Percentiles rank a stretch among this genome's conserved stretches.
phyloP scores from a whole-genome alignment of 306 rosid genomes.

The Boehmeria nivea region DNA sequence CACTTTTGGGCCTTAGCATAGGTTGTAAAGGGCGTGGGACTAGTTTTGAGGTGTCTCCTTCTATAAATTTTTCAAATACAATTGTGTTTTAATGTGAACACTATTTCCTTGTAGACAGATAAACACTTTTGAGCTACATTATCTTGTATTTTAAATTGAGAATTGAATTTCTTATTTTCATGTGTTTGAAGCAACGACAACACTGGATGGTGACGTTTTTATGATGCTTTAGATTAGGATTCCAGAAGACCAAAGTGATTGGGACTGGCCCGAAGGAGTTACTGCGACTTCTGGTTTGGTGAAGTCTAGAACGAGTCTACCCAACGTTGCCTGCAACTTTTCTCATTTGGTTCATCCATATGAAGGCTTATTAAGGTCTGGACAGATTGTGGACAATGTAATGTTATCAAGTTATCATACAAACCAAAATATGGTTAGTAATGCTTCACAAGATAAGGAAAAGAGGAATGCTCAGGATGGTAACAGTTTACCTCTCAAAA shows the following conservation, averaged over 20 bases:
- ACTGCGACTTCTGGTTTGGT: slow-evolving; percentile 42
- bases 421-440: slow-evolving; percentile 33
- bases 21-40: background rate
- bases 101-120: slow-evolving; percentile 14
- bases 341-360: slow-evolving; percentile 33
- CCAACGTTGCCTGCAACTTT: slow-evolving; percentile 31
- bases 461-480: slow-evolving; percentile 22
- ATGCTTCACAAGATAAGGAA: slow-evolving; percentile 34
- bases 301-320: slow-evolving; percentile 35
- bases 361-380: slow-evolving; percentile 40
- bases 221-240: slow-evolving; percentile 84
- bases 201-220: slow-evolving; percentile 71
- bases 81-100: background rate
- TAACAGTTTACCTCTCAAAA: slow-evolving; percentile 30
- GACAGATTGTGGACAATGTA: slow-evolving; percentile 33
- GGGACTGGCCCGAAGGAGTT: slow-evolving; percentile 79
- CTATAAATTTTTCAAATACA: background rate
- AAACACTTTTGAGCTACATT: slow-evolving; percentile 9
- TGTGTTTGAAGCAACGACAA: slow-evolving; percentile 62
- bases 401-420: slow-evolving; percentile 23
- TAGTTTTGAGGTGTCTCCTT: background rate
- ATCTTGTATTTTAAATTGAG: slow-evolving; percentile 43
- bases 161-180: slow-evolving; percentile 52
- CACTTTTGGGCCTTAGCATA: background rate
- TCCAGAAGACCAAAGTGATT: slow-evolving; percentile 54